A percentile compares a stretch with the other conserved stretches of the same genome.
Evolutionary conservation across 2,329 filamentous ascomycete species (phyloP).

Genomic region (Penicillium oxalicum): DNA sequence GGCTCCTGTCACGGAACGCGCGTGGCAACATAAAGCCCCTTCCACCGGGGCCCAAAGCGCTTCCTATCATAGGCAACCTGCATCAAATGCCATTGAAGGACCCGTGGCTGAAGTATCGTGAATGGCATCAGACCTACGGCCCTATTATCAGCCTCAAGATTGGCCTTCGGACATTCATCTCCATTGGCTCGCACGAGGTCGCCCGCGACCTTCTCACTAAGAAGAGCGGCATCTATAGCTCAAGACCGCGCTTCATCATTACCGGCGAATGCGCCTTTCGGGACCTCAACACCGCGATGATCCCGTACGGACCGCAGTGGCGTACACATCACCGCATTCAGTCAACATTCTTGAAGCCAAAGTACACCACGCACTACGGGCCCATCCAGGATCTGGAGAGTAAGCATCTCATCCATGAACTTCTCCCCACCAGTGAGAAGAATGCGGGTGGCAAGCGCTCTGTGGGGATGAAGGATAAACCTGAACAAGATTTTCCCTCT

Average conservation of each 20-base stretch:
- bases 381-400: background rate
- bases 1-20: too few relatives aligned
- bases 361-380: background rate
- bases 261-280: background rate
- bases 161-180: background rate
- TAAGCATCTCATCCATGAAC: background rate
- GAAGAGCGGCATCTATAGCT: background rate
- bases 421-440: background rate
- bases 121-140: background rate
- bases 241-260: background rate
- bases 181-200: background rate
- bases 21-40: background rate
- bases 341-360: background rate
- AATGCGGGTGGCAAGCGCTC: background rate
- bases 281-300: background rate
- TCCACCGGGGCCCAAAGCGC: background rate
- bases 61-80: background rate
- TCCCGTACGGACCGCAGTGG: background rate
- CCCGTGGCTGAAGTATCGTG: background rate
- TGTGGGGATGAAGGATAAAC: too few relatives aligned
- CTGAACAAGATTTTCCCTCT: too few relatives aligned
- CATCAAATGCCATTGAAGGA: background rate
- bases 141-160: background rate
- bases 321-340: background rate
- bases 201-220: background rate